Evolutionary conservation across 441 rosid species (phyloP), one percentile per base, ranked within the genome.

Genomic region (Syzygium syzygioides): DNA sequence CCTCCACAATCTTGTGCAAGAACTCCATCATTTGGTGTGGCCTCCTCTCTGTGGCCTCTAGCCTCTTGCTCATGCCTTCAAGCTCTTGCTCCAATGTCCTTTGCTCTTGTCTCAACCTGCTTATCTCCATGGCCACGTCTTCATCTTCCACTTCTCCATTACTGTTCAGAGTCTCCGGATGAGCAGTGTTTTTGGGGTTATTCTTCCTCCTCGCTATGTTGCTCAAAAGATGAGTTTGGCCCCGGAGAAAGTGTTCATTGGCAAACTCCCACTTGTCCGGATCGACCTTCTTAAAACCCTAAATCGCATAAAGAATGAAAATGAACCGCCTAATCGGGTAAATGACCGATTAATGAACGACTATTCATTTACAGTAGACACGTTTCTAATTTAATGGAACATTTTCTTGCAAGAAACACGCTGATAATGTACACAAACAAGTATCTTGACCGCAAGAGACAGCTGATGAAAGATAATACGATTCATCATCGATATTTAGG

Each of bases 1-100:
- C 98, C 85, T 97, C 96, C 2, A 93, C 95, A 18, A 95, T 95
- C 85, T 95, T 93, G 90, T 89, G 91, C 7, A 96, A 94, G 89
- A 97, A 96, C 54, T 97, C 94, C 96, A 95, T 93, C 97, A 94
- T 93, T 90, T 97, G 98, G 62, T 94, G 94, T 3, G 99, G 99
- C 52, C 98, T 93, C 86, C 96, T 90, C 91, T 97, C 99, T 2
- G 98, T 95, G 11, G 96, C 96, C 86, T 95, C 98, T 25, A 97
- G 91, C 12, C 99, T 90, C 87, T 91, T 92, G 90, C 90, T 95
- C 96, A 97, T 95, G 87, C 96, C 95, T 59, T 90, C 92, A 28
- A 96, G 92, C 92, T 94, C 98, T 32, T 89, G 86, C 55, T 97
- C 97, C 18, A 95, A 60, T 20, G 90, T 90, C 45, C 89, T 92